These are phyloP conservation scores for Populus ilicifolia DNA, from an alignment of 345 rosid species.

Conservation along the genomic window DNA sequence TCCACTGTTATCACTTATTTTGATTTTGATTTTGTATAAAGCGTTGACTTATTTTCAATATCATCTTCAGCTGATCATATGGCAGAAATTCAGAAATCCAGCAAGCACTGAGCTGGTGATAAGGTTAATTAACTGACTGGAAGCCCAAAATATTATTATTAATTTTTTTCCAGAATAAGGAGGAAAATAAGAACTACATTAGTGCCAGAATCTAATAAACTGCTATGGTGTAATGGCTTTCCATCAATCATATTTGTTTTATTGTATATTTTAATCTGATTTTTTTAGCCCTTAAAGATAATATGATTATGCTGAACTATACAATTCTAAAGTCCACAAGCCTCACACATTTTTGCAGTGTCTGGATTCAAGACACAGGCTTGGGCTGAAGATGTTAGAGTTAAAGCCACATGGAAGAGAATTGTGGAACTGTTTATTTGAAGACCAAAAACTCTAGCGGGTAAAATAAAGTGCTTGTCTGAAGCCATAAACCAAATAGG, in stretches of 20 bases:
- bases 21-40: neutral
- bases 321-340: neutral
- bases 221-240: neutral
- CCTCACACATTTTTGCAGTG: neutral
- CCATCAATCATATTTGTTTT: neutral
- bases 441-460: neutral
- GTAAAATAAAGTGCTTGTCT: neutral
- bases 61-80: neutral
- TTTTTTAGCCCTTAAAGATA: neutral
- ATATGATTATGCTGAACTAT: neutral
- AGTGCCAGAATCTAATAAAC: neutral
- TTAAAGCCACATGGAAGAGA: constrained; percentile 4
- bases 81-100: neutral
- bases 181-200: neutral
- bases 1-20: neutral
- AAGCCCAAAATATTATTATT: neutral
- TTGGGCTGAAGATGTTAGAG: neutral
- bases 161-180: neutral
- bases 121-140: neutral
- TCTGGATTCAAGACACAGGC: neutral
- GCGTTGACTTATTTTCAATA: neutral
- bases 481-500: neutral
- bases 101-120: neutral
- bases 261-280: neutral
- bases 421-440: neutral